A percentile compares a stretch with the other conserved stretches of the same genome.
Conservation (phyloP, 2,329 filamentous ascomycete genomes). For the Penicillium psychrosexuale region DNA sequence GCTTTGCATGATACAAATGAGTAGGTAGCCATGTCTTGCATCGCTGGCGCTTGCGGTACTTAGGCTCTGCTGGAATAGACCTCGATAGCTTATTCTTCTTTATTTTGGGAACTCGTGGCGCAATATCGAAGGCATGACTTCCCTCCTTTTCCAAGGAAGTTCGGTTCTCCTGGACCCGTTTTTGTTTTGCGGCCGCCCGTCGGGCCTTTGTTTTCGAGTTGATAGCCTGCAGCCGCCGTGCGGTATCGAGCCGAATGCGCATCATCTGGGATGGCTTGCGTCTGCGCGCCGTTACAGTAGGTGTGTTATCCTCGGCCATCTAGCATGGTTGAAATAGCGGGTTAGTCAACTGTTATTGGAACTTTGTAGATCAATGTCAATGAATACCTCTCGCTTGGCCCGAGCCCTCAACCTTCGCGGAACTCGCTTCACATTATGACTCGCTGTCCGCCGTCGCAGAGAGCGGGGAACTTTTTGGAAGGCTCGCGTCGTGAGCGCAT, state of each 20-base stretch:
- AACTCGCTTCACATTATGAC: constrained; percentile 89
- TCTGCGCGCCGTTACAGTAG: constrained; percentile 62
- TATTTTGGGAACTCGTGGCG: constrained; percentile 58
- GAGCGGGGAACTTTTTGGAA: constrained; percentile 88
- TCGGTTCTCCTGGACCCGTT: constrained; percentile 32
- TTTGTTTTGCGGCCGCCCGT: constrained; percentile 45
- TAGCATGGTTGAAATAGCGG: constrained; percentile 34
- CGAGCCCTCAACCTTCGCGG: constrained; percentile 70
- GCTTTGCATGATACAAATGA: constrained; percentile 89
- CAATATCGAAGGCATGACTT: constrained; percentile 35
- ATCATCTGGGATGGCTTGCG: constrained; percentile 46
- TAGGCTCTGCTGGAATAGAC: constrained; percentile 60
- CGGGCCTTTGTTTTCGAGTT: constrained; percentile 45
- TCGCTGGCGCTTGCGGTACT: constrained; percentile 79
- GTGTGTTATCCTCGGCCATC: constrained; percentile 89
- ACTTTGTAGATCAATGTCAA: not conserved
- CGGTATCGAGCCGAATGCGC: constrained; percentile 67
- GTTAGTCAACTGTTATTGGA: not conserved
- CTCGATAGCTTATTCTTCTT: constrained; percentile 67
- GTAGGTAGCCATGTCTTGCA: constrained; percentile 94
- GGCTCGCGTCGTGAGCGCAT: constrained; percentile 63
- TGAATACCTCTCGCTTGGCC: constrained; percentile 59
- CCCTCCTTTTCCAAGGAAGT: constrained; percentile 24
- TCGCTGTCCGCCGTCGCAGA: constrained; percentile 81
- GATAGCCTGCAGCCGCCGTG: constrained; percentile 65